Evolutionary conservation across 139 green algal genomes (phyloP), one percentile per base, ranked within the genome.

Genomic region (Chlorella sp.): DNA sequence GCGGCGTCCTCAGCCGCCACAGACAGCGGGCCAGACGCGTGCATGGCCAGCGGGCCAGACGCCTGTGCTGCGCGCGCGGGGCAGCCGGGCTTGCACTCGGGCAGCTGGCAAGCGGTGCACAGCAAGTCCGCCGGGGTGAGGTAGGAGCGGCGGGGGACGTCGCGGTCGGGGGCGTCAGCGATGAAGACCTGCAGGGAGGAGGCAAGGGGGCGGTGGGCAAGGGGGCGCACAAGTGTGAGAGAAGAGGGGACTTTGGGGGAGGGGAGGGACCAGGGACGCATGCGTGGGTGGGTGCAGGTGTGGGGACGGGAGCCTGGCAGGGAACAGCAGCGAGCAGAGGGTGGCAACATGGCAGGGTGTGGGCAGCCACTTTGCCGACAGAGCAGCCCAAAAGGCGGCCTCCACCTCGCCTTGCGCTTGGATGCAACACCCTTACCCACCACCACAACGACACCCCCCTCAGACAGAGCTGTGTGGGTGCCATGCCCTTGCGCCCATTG

Each of bases 1-100:
- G 85, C 85, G 2, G 40, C 15, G 3, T 88, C 85, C 28, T 81
- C 85, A 0, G 22, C 42, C 16, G 39, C 66, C 15, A 66, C 53
- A 1, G 84, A 28, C 1, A 40, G 5, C 0, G 30, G 48, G 7
- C 48, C 48, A 9, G 7, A 57, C 18, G 69, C 19, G 40, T 26
- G 32, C 68, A 18, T 24, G 22, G 83, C 61, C 83, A 3, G 53
- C 36, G 48, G 48, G 7, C 48, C 48, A 22, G 53, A 18, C n/a
- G 61, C 12, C 34, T 7, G 1, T 12, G 37, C 36, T 32, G 48
- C 3, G 71, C 32, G 18, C 5, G 57, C 26, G 28, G 85, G 85
- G 71, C 71, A 89, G 37, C 73, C 85, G n/a, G 71, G 71, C 85
- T 89, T 83, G 85, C 85, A 84, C 48, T 71, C n/a, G 1, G 73